phyloP scores from a whole-genome alignment of 108 stramenopile species.

The Licmophora abbreviata region DNA sequence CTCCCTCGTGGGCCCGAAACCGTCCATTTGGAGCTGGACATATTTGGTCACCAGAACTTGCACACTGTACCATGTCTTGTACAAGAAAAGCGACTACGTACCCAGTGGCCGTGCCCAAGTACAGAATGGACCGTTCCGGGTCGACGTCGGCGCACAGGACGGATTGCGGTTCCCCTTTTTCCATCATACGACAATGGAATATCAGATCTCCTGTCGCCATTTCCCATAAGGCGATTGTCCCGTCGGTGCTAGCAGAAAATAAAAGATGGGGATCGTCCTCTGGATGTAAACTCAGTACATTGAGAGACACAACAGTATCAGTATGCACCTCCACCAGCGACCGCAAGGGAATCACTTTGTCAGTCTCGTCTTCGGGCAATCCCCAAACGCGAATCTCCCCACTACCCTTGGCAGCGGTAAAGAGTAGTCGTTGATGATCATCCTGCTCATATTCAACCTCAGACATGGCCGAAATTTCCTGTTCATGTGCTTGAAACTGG shows the following conservation, averaged over 20 bases:
- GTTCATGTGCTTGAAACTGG: conserved; percentile 30
- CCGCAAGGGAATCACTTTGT: conserved; percentile 3
- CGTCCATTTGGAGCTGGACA: conserved; percentile 29
- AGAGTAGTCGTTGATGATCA: conserved; percentile 8
- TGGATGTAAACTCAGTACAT: conserved; percentile 8
- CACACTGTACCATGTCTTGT: conserved; percentile 15
- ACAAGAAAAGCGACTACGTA: conserved; percentile 32
- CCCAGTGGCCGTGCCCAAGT: conserved; percentile 35
- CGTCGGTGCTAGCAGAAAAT: conserved; percentile 44
- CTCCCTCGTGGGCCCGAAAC: conserved; percentile 40
- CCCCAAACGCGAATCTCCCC: conserved; percentile 25
- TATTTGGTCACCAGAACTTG: conserved; percentile 6
- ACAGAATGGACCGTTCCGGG: conserved; percentile 22
- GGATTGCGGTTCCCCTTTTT: background rate
- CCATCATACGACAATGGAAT: conserved; percentile 16
- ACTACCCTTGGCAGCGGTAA: conserved; percentile 18
- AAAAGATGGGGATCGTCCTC: conserved; percentile 26
- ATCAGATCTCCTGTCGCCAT: conserved; percentile 25
- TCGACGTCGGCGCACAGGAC: conserved; percentile 41
- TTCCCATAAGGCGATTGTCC: conserved; percentile 49
- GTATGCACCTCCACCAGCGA: conserved; percentile 25
- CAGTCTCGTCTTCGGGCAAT: conserved; percentile 6
- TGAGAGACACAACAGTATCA: conserved; percentile 25
- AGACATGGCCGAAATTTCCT: conserved; percentile 3
- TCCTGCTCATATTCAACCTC: background rate